Conservation (phyloP, 169 alveolate species). For the Besnoitia besnoiti region DNA sequence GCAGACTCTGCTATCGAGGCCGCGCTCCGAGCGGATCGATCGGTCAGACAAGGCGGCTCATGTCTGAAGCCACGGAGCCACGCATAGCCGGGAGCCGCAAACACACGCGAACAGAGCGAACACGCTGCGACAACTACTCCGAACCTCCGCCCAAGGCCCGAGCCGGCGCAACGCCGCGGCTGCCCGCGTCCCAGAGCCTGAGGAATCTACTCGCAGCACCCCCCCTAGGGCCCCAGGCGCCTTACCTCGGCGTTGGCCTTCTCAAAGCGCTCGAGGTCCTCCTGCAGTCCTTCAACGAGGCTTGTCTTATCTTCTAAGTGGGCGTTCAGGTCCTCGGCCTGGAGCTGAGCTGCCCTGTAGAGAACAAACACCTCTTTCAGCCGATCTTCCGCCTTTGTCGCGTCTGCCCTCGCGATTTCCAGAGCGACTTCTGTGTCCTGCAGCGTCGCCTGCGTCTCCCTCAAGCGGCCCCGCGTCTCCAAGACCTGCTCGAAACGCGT, state of each 20-base stretch:
- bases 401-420: neutral
- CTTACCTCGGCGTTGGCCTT: slow-evolving; percentile 25
- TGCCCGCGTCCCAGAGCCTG: no score
- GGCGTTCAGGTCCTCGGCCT: neutral
- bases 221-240: no score
- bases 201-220: no score
- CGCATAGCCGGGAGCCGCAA: no score
- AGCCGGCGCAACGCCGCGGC: no score
- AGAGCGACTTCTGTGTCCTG: neutral
- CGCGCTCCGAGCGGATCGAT: no score
- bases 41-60: no score
- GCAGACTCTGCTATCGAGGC: no score
- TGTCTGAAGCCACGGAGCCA: no score
- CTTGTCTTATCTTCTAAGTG: neutral
- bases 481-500: slow-evolving; percentile 18
- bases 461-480: neutral
- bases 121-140: neutral
- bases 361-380: neutral
- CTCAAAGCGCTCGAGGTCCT: slow-evolving; percentile 3
- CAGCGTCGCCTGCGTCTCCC: neutral
- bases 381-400: neutral
- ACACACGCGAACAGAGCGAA: neutral
- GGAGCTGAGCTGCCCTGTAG: neutral
- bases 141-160: no score
- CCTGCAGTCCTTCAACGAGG: neutral